phyloP scores from a whole-genome alignment of 2,329 filamentous ascomycete species.

The Hymenoscyphus repandus region DNA sequence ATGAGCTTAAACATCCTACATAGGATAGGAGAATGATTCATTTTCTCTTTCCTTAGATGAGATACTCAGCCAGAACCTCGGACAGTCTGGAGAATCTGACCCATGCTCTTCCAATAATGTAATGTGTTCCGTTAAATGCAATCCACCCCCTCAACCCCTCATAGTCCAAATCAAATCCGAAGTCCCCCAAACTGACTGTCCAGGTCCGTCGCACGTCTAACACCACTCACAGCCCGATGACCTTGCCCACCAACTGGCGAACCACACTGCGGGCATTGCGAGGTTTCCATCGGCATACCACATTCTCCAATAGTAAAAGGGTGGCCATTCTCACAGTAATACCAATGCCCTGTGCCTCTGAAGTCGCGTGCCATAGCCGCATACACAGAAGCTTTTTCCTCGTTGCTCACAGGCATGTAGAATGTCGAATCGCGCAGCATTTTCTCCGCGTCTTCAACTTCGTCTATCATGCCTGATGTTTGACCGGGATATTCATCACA shows the following conservation, averaged over 20 bases:
- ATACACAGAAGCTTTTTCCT: constrained; percentile 47
- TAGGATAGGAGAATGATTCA: too few relatives aligned
- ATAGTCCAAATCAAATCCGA: constrained; percentile 17
- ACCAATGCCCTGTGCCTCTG: constrained; percentile 55
- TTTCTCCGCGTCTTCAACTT: constrained; percentile 41
- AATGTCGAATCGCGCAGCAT: constrained; percentile 44
- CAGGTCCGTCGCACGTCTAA: constrained; percentile 44
- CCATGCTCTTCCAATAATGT: too few relatives aligned
- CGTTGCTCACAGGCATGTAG: constrained; percentile 42
- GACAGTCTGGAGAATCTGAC: too few relatives aligned
- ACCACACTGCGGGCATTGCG: constrained; percentile 59
- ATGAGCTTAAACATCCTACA: too few relatives aligned
- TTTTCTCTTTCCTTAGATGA: too few relatives aligned
- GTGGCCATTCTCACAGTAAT: constrained; percentile 51
- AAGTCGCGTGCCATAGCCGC: constrained; percentile 48
- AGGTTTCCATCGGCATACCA: constrained; percentile 57
- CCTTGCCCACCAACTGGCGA: constrained; percentile 49
- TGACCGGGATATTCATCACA: constrained; percentile 21
- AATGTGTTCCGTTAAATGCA: too few relatives aligned
- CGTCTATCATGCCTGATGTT: constrained; percentile 24
- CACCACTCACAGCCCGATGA: constrained; percentile 47
- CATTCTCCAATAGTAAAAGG: constrained; percentile 62
- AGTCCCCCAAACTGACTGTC: constrained; percentile 33
- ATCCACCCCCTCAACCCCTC: not conserved
- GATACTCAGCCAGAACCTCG: too few relatives aligned